A percentile compares a stretch with the other conserved stretches of the same genome.
Conservation (phyloP, 2,329 filamentous ascomycete genomes). For the Fusarium sp. region DNA sequence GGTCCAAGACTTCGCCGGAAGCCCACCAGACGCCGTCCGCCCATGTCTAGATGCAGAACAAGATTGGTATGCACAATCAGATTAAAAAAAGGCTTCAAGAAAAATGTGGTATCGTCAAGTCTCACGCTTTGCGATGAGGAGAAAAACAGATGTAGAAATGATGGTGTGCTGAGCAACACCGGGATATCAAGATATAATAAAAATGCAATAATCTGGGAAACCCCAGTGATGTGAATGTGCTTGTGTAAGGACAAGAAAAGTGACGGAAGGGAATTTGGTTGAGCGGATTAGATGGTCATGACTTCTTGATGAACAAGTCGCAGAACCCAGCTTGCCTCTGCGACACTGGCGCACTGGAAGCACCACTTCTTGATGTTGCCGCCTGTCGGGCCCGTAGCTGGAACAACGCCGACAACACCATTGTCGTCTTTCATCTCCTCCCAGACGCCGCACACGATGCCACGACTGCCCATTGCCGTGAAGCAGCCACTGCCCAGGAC, state of each 20-base stretch:
- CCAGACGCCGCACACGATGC: conserved; percentile 90
- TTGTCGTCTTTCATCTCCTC: conserved; percentile 76
- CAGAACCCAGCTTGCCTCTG: conserved; percentile 67
- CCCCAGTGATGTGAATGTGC: conserved; percentile 4
- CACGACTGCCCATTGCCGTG: conserved; percentile 82
- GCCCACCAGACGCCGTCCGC: conserved; percentile 38
- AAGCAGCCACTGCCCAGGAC: conserved; percentile 88
- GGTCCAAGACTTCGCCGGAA: conserved; percentile 9
- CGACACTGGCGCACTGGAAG: conserved; percentile 67
- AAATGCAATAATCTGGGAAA: conserved; percentile 15
- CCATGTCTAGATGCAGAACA: conserved; percentile 43
- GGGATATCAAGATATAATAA: conserved; percentile 42
- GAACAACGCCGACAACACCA: conserved; percentile 64
- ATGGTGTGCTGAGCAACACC: conserved; percentile 29
- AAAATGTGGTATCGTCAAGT: conserved; percentile 38
- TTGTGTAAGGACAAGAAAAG: conserved; percentile 18
- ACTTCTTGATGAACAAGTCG: conserved; percentile 68
- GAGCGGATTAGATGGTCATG: conserved; percentile 48
- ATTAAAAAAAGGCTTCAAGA: conserved; percentile 24
- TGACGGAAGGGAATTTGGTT: conserved; percentile 1
- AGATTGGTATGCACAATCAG: conserved; percentile 25
- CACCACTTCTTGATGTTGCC: conserved; percentile 72
- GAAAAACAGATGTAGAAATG: conserved; percentile 13
- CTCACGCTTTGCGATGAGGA: conserved; percentile 14
- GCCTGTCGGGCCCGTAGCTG: conserved; percentile 62